Base-by-base conservation (phyloP, 441 rosid genomes). In the Aquilaria agallochum region DNA sequence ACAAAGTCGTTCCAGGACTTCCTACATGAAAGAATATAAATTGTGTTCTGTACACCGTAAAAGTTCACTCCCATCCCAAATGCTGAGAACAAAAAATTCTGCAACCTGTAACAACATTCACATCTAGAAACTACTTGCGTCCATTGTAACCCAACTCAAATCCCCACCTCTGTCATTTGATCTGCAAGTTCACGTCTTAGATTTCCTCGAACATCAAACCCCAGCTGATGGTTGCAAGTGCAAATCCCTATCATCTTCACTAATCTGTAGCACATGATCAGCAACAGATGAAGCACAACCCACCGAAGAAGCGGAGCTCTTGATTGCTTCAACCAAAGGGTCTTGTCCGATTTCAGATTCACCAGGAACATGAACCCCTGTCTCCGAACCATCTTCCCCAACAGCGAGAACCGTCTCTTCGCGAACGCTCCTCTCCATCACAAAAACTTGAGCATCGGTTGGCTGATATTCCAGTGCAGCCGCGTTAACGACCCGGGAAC, bases 301-400 rank as follows among this genome's bases (percentile, higher is more conserved):
- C 31, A 48, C 74, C 74, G 80, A 67, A 27, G 96, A 87, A 46
- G 61, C 79, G 12, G 94, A 89, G 27, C 27, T 20, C 27, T 68
- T 74, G 13, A 78, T 64, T 52, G 27, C 27, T 20, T 20, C 27
- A 20, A 20, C 27, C 27, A 20, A 20, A 20, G 27, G 27, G 27
- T 20, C 27, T 1, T 20, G 27, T 20, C 27, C 27, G 27, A 20
- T 20, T 20, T 20, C 27, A 20, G 27, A 20, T 20, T 20, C 27
- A 20, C 27, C 27, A 20, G 27, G 27, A 20, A 20, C 27, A 20
- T 20, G 27, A 20, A 20, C 27, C 27, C 27, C 27, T 20, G 27
- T 20, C 27, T 20, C 27, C 27, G 27, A 15, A 46, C 33, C 31
- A 40, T 64, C 66, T 1, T 30, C 67, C 8, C 44, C 58, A 34